Conservation (phyloP, 306 rosid species). For the Clitoria ternatea region DNA sequence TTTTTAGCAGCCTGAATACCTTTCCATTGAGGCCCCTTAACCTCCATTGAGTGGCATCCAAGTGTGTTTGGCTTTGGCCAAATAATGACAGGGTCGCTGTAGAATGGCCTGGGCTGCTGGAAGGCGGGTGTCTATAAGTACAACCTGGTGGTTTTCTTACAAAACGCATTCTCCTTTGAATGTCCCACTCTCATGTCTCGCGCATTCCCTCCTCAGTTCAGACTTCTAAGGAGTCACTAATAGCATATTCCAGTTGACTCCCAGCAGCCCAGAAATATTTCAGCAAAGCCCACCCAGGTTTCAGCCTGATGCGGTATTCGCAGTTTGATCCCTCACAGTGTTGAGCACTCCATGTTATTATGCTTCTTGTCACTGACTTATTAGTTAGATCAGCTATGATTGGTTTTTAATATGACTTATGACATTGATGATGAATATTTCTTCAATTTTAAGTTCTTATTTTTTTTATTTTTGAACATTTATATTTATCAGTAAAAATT, state of each 20-base stretch:
- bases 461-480: background rate
- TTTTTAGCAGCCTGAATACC: background rate
- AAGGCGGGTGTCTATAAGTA: background rate
- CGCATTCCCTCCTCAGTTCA: background rate
- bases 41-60: background rate
- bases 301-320: background rate
- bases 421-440: background rate
- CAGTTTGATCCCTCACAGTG: background rate
- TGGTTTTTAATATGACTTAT: background rate
- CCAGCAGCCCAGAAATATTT: background rate
- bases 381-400: background rate
- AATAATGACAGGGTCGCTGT: background rate
- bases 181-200: background rate
- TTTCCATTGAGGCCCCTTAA: background rate
- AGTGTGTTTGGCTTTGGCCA: background rate
- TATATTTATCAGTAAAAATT: background rate
- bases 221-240: background rate
- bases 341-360: background rate
- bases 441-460: constrained; percentile 1
- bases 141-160: background rate
- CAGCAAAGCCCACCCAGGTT: background rate
- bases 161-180: background rate
- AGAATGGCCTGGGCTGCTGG: background rate
- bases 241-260: background rate
- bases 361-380: background rate